phyloP scores from a whole-genome alignment of 208 protist species.

The Trypanosoma avium region DNA sequence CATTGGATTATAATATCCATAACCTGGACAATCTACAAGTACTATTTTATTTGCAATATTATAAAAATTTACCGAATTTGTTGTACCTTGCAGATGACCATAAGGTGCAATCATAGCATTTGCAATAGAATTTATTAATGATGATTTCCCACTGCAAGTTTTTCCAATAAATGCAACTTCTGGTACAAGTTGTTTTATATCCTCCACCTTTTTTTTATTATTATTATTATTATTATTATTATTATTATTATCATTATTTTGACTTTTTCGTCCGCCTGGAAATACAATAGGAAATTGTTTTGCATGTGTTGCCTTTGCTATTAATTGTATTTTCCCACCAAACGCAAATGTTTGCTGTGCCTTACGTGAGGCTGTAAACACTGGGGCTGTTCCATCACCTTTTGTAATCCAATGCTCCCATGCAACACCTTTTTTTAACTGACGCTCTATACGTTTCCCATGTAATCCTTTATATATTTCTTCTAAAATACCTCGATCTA shows the following conservation, averaged over 20 bases:
- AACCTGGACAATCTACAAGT: conserved; percentile 88
- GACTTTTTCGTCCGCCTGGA: not conserved
- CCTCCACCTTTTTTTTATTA: no score
- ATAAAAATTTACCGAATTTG: conserved; percentile 77
- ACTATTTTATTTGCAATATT: conserved; percentile 55
- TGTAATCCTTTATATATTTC: conserved; percentile 88
- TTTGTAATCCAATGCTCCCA: conserved; percentile 93
- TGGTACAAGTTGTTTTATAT: conserved; percentile 39
- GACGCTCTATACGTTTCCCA: conserved; percentile 78
- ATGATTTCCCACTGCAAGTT: conserved; percentile 85
- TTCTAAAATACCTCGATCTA: conserved; percentile 87
- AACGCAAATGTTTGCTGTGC: conserved; percentile 88
- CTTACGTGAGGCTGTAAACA: conserved; percentile 78
- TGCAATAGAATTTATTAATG: conserved; percentile 82
- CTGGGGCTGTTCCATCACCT: conserved; percentile 85
- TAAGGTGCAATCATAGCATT: conserved; percentile 85
- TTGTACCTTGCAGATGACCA: conserved; percentile 84
- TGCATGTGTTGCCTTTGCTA: conserved; percentile 50
- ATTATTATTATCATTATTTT: not conserved
- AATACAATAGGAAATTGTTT: conserved; percentile 65
- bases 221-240: not conserved
- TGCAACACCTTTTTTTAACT: conserved; percentile 77
- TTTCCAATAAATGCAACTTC: conserved; percentile 88
- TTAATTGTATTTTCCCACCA: conserved; percentile 59
- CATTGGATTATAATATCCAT: conserved; percentile 83